Evolutionary conservation across 345 rosid species (phyloP).

Genomic region (Salix caprea): DNA sequence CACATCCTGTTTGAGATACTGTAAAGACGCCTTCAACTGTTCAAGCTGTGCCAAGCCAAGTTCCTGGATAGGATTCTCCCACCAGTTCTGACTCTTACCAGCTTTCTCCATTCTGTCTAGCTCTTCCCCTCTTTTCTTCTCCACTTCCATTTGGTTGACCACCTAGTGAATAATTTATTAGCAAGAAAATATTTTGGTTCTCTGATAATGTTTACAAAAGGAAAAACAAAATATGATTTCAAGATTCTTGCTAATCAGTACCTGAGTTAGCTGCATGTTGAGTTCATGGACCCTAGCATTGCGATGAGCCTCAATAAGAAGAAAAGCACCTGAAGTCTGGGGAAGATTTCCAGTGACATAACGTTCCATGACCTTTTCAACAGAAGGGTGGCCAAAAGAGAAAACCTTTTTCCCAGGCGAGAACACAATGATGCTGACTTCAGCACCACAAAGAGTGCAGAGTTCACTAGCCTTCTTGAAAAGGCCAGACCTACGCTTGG

Average conservation of each 20-base stretch:
- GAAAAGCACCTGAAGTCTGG: conserved; percentile 14
- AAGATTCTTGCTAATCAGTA: background rate
- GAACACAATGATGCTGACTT: conserved; percentile 17
- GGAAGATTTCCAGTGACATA: conserved; percentile 19
- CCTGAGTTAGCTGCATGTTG: conserved; percentile 30
- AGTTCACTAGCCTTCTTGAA: conserved; percentile 30
- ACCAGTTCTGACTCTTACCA: conserved; percentile 33
- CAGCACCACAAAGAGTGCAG: conserved; percentile 24
- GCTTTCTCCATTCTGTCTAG: conserved; percentile 28
- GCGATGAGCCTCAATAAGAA: conserved; percentile 43
- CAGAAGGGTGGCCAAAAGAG: conserved; percentile 25
- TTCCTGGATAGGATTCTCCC: conserved; percentile 42
- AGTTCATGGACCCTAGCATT: conserved; percentile 40
- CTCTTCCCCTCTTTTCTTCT: conserved; percentile 38
- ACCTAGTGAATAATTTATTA: background rate
- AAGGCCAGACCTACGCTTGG: conserved; percentile 17
- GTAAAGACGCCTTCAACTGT: conserved; percentile 32
- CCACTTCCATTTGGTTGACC: conserved; percentile 37
- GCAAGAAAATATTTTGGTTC: background rate
- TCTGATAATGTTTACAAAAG: background rate
- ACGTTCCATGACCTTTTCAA: conserved; percentile 11
- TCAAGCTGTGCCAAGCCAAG: conserved; percentile 29
- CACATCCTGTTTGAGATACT: conserved; percentile 38
- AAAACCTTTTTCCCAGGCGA: conserved; percentile 22
- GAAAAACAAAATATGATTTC: background rate